Conservation (phyloP, 257 asterid species). For the Capsicum pubescens region DNA sequence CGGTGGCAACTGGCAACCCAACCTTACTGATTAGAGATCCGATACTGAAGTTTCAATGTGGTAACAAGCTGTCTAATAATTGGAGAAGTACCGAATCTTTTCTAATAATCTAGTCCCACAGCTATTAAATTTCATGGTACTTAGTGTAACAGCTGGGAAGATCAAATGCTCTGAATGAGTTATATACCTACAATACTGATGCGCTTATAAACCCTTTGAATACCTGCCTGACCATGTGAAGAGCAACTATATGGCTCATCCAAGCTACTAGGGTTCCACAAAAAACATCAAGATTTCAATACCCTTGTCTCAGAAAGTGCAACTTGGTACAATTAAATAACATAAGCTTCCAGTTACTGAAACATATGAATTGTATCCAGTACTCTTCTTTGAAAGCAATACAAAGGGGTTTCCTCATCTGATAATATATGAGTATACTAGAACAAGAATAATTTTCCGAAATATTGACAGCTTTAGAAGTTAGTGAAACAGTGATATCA, state of each 20-base stretch:
- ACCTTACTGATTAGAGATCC: background rate
- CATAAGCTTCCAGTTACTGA: background rate
- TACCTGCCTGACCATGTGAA: background rate
- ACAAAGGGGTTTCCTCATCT: constrained; percentile 2
- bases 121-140: background rate
- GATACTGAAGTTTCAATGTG: background rate
- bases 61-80: background rate
- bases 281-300: constrained; percentile 4
- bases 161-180: background rate
- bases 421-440: background rate
- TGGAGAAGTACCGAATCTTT: background rate
- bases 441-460: background rate
- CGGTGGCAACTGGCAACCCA: background rate
- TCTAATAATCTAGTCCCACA: background rate
- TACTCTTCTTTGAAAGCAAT: constrained; percentile 11
- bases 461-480: background rate
- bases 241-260: constrained; percentile 6
- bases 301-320: background rate
- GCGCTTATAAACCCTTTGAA: background rate
- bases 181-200: background rate
- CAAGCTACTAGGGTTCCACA: background rate
- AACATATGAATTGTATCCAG: background rate
- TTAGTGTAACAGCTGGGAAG: background rate
- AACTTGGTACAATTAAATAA: background rate
- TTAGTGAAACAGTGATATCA: constrained; percentile 2